Percentiles rank a stretch among this genome's conserved stretches.
These are phyloP conservation scores for Hypsizygus ulmarius DNA, from an alignment of 1,284 basidiomycete genomes.

Conservation along the genomic window DNA sequence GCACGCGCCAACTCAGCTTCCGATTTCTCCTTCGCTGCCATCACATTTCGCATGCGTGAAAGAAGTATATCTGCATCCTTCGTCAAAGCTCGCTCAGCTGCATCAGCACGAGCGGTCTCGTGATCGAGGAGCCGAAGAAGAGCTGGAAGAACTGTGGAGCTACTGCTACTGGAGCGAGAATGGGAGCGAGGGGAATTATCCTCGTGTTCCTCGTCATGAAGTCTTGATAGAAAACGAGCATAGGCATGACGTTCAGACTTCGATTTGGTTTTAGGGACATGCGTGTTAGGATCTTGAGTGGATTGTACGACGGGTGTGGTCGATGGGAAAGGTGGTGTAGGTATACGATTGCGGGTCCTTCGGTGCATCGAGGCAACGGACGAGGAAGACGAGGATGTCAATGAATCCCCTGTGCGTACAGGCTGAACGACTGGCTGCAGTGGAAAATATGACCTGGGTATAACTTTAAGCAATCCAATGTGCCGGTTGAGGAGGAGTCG, in stretches of 20 bases:
- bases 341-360: constrained; percentile 6
- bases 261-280: background rate
- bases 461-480: background rate
- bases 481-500: background rate
- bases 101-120: constrained; percentile 19
- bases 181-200: constrained; percentile 1
- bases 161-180: constrained; percentile 8
- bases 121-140: constrained; percentile 14
- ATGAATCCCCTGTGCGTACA: constrained; percentile 1
- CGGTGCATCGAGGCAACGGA: background rate
- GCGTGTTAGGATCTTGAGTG: background rate
- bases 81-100: constrained; percentile 13
- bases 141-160: constrained; percentile 4
- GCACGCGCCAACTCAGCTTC: constrained; percentile 31
- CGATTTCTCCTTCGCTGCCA: constrained; percentile 9
- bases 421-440: constrained; percentile 6
- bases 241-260: constrained; percentile 10
- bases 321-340: constrained; percentile 13
- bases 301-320: background rate
- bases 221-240: constrained; percentile 4
- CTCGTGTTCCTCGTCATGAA: constrained; percentile 6
- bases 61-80: constrained; percentile 13
- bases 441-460: constrained; percentile 12
- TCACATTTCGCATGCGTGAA: constrained; percentile 11
- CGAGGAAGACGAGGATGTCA: background rate